phyloP scores from a whole-genome alignment of 1,284 basidiomycete species.

The Trametes polyzona region DNA sequence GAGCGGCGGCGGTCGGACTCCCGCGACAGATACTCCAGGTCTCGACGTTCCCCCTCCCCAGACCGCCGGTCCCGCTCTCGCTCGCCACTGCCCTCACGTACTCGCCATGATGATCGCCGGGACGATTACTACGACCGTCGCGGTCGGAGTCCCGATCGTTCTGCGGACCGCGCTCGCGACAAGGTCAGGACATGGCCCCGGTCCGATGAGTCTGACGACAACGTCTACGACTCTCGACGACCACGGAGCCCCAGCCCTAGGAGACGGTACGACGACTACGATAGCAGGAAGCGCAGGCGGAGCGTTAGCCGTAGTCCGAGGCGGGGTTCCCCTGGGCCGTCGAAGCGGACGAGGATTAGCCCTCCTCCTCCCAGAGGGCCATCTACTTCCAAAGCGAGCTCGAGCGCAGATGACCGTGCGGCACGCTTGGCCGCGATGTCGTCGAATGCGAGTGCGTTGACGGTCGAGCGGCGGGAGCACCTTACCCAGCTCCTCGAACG shows the following conservation, averaged over 20 bases:
- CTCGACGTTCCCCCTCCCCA: slow-evolving; percentile 45
- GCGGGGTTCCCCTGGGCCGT: slow-evolving; percentile 26
- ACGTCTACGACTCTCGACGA: slow-evolving; percentile 31
- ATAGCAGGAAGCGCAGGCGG: slow-evolving; percentile 49
- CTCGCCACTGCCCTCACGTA: slow-evolving; percentile 33
- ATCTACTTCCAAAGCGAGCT: slow-evolving; percentile 26
- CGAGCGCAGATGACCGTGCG: slow-evolving; percentile 61
- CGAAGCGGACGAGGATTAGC: slow-evolving; percentile 48
- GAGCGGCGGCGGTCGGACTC: slow-evolving; percentile 42
- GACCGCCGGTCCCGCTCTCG: slow-evolving; percentile 44
- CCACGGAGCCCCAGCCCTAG: slow-evolving; percentile 26
- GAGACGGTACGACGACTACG: slow-evolving; percentile 26
- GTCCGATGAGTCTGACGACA: slow-evolving; percentile 54
- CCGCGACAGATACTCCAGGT: slow-evolving; percentile 39
- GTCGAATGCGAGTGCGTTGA: slow-evolving; percentile 66
- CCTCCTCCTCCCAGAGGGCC: slow-evolving; percentile 41
- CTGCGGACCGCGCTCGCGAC: slow-evolving; percentile 33
- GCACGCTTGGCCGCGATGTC: slow-evolving; percentile 89
- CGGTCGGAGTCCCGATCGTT: slow-evolving; percentile 34
- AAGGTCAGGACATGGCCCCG: slow-evolving; percentile 41
- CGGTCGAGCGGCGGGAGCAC: slow-evolving; percentile 68
- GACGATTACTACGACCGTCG: slow-evolving; percentile 27
- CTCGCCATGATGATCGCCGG: slow-evolving; percentile 32
- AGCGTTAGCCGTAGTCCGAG: slow-evolving; percentile 46
- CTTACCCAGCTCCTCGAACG: slow-evolving; percentile 64